Evolutionary conservation across 768 basidiomycete genomes (phyloP), one percentile per base, ranked within the genome.

Genomic region (Rhizopogon sp.): DNA sequence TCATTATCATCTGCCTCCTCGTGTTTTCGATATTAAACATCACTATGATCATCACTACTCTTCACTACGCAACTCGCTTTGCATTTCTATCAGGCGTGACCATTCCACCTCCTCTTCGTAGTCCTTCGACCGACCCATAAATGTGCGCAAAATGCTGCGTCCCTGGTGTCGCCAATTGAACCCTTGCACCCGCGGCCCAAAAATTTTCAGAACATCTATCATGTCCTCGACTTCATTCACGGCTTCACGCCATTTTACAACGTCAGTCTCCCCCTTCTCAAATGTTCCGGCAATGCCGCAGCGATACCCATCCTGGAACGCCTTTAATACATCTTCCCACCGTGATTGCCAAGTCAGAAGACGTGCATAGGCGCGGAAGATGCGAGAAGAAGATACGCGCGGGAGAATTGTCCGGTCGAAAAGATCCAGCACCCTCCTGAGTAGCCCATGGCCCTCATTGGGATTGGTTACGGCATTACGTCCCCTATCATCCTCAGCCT

Each of bases 41-140:
- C 35, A 53, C 52, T 39, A 11, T 43, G 22, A 50, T 31, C 39
- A 39, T 35, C 55, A 56, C 39, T 53, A 59, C 35, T 62, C 53
- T 39, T 54, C 62, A 41, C 41, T 64, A 46, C 59, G 55, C 43
- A 68, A 54, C 50, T 64, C 67, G 13, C 61, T 58, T 49, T 84
- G 74, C 62, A 93, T 67, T 57, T 77, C 81, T 62, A 76, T 75
- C 64, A 98, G 73, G 58, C 76, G 74, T 28, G 74, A 67, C 87
- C 90, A 98, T 73, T 93, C 93, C 4, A 84, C 79, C 67, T 97
- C 90, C 50, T 94, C 94, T 68, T 88, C 90, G 60, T 94, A 98
- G 55, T 85, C 90, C 69, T 77, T 85, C 56, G 90, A 92, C 56
- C 90, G 77, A 6, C 90, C 95, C 72, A 91, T 80, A 71, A 98